Evolutionary conservation across 129 eudicot genomes (phyloP).

Genomic region (Smallanthus sonchifolius): DNA sequence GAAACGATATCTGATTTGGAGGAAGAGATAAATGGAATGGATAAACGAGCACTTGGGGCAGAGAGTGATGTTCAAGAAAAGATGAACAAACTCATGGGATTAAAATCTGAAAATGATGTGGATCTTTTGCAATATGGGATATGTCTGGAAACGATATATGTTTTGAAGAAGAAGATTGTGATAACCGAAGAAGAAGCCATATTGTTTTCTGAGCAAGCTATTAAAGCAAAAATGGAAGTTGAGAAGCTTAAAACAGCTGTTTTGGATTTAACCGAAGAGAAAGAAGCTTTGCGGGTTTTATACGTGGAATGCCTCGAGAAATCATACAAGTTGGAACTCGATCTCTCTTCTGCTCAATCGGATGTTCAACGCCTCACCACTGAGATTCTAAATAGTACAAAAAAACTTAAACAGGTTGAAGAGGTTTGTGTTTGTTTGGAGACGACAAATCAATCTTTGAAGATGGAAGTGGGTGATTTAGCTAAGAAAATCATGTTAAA

Average conservation of each 20-base stretch:
- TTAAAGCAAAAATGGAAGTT: slow-evolving; percentile 56
- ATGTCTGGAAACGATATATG: slow-evolving; percentile 54
- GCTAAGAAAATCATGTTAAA: slow-evolving; percentile 54
- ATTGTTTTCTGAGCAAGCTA: slow-evolving; percentile 40
- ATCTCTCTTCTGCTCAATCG: slow-evolving; percentile 48
- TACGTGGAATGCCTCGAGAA: slow-evolving; percentile 64
- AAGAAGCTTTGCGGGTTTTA: slow-evolving; percentile 49
- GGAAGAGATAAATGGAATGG: slow-evolving; percentile 36
- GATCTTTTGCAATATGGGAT: slow-evolving; percentile 48
- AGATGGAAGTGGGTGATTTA: slow-evolving; percentile 65
- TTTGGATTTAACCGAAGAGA: slow-evolving; percentile 49
- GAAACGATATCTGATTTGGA: slow-evolving; percentile 62
- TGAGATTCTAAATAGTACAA: slow-evolving; percentile 40
- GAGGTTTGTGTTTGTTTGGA: slow-evolving; percentile 59
- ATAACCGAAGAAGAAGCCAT: slow-evolving; percentile 39
- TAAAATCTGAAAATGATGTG: slow-evolving; percentile 64
- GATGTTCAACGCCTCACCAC: slow-evolving; percentile 51
- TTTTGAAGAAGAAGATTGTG: slow-evolving; percentile 47
- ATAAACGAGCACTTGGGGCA: too few relatives aligned
- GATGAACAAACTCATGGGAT: slow-evolving; percentile 40
- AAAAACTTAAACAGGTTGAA: slow-evolving; percentile 53
- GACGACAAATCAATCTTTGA: slow-evolving; percentile 53
- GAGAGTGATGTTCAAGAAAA: slow-evolving; percentile 42
- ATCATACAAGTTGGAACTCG: slow-evolving; percentile 53
- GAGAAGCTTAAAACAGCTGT: slow-evolving; percentile 44